phyloP scores from a whole-genome alignment of 371 early-diverging fungal genomes.

The Circinella umbellata region DNA sequence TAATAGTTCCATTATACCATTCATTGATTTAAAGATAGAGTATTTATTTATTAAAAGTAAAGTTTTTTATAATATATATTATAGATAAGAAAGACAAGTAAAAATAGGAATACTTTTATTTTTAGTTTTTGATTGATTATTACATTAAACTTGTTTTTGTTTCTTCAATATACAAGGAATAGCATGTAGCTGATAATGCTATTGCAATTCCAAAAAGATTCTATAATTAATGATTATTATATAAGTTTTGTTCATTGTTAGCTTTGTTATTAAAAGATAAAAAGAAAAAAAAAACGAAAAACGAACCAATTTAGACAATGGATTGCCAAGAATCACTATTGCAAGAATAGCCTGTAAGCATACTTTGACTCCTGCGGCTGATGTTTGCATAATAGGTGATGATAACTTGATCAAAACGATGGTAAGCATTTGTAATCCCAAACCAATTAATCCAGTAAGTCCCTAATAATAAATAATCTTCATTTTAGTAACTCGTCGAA shows the following conservation, averaged over 20 bases:
- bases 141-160: neutral
- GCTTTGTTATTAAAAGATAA: neutral
- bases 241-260: neutral
- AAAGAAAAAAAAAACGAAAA: neutral
- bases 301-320: constrained; percentile 10
- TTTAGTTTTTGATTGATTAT: too few species aligned
- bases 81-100: too few species aligned
- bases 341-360: constrained; percentile 7
- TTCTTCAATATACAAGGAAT: neutral
- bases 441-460: constrained; percentile 18
- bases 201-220: neutral
- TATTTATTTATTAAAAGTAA: too few species aligned
- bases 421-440: constrained; percentile 16
- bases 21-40: too few species aligned
- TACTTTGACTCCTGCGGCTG: constrained; percentile 20
- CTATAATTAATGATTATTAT: neutral
- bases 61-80: too few species aligned
- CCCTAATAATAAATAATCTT: neutral
- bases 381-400: constrained; percentile 17
- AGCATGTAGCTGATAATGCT: neutral
- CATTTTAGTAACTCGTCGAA: too few species aligned
- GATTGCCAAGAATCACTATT: constrained; percentile 11
- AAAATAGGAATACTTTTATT: too few species aligned
- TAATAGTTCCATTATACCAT: too few species aligned
- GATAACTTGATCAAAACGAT: constrained; percentile 18